A percentile compares a stretch with the other conserved stretches of the same genome.
phyloP scores from a whole-genome alignment of 176 grass and related monocot species.

The Rhynchospora tenuis region DNA sequence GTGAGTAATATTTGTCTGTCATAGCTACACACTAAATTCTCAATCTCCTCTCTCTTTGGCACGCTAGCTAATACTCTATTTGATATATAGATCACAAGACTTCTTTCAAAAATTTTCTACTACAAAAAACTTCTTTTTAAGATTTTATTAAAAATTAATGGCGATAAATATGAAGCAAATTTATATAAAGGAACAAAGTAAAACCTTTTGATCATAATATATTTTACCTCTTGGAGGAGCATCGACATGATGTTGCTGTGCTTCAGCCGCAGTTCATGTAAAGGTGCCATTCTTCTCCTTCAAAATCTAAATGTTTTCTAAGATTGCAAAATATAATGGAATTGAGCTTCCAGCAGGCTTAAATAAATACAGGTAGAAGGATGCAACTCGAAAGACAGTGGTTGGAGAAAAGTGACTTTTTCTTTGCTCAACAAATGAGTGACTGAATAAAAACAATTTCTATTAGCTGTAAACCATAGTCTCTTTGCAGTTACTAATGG shows the following conservation, averaged over 20 bases:
- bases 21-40: background rate
- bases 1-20: background rate
- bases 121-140: background rate
- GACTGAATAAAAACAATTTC: background rate
- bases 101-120: background rate
- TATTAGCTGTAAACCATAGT: constrained; percentile 1
- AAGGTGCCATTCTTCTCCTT: background rate
- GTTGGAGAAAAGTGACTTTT: background rate
- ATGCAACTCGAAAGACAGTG: background rate
- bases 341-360: background rate
- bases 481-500: background rate
- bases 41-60: background rate
- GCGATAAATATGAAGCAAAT: background rate
- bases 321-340: background rate
- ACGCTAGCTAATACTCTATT: too few species aligned
- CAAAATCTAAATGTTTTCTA: background rate
- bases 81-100: background rate
- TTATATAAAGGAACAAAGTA: background rate
- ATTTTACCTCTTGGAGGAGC: constrained; percentile 1
- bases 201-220: background rate
- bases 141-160: background rate
- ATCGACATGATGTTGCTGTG: background rate
- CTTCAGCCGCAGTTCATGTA: constrained; percentile 6
- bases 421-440: background rate
- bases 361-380: background rate